Percentiles rank a stretch among this genome's conserved stretches.
phyloP scores from a whole-genome alignment of 768 basidiomycete species.

The Agaricus subrufescens region DNA sequence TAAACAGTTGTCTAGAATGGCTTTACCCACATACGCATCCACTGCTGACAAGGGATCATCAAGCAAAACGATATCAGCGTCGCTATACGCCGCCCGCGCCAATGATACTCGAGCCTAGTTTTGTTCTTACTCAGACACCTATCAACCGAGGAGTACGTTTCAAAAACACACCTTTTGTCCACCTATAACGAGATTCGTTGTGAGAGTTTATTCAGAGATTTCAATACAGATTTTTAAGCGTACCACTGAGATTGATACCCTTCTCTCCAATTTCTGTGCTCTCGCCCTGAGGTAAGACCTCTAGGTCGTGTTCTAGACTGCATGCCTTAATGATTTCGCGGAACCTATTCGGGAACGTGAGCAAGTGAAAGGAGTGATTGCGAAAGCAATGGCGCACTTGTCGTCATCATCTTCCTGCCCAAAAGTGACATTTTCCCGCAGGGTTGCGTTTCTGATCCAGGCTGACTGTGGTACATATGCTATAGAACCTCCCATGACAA shows the following conservation, averaged over 20 bases:
- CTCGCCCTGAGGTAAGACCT: conserved; percentile 67
- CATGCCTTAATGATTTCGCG: conserved; percentile 58
- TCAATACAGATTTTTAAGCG: conserved; percentile 3
- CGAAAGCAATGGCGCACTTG: conserved; percentile 26
- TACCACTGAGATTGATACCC: conserved; percentile 65
- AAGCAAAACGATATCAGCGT: conserved; percentile 67
- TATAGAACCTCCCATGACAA: conserved; percentile 30
- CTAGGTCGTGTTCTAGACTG: conserved; percentile 65
- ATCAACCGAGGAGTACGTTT: not conserved
- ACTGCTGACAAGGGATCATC: conserved; percentile 83
- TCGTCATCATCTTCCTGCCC: conserved; percentile 60
- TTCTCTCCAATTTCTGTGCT: conserved; percentile 73
- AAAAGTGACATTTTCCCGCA: conserved; percentile 73
- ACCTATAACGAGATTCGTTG: conserved; percentile 14
- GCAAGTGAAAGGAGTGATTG: not conserved
- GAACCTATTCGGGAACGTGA: conserved; percentile 28
- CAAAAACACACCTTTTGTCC: conserved; percentile 30
- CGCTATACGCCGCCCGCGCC: conserved; percentile 73
- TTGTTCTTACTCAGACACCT: not conserved
- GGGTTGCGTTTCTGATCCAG: conserved; percentile 66
- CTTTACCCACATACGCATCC: conserved; percentile 71
- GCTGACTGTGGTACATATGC: conserved; percentile 58
- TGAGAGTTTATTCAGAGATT: too few relatives aligned
- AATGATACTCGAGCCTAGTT: conserved; percentile 68
- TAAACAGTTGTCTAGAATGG: conserved; percentile 59